These are phyloP conservation scores for Calonectria pseudoreteaudii DNA, from an alignment of 2,329 filamentous ascomycete species.

Conservation along the genomic window DNA sequence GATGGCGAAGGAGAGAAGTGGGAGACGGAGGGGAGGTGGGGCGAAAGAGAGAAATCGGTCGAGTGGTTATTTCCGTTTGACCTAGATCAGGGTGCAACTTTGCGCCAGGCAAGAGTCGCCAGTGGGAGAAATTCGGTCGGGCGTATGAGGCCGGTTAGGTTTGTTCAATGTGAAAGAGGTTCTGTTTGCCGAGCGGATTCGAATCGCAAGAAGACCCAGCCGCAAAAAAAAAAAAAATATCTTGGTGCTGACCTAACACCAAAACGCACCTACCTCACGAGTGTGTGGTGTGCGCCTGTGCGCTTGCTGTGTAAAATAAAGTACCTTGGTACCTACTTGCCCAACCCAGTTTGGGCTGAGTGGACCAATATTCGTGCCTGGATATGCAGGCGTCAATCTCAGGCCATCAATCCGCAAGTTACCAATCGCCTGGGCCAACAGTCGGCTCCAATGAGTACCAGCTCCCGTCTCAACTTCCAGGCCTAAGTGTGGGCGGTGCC, in stretches of 20 bases:
- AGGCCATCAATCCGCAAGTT: not conserved
- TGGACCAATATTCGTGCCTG: not conserved
- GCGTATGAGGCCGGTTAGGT: conserved; percentile 25
- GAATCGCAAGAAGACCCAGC: conserved; percentile 35
- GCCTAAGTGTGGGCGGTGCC: not conserved
- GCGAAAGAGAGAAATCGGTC: conserved; percentile 37
- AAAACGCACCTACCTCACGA: conserved; percentile 5
- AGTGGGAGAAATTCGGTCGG: conserved; percentile 22
- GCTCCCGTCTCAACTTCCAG: not conserved
- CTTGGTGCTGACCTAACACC: conserved; percentile 41
- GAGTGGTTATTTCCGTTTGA: conserved; percentile 43
- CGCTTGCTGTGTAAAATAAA: not conserved
- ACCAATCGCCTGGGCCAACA: conserved; percentile 3
- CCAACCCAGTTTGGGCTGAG: not conserved
- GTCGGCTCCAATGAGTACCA: not conserved
- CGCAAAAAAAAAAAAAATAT: conserved; percentile 44
- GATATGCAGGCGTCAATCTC: not conserved
- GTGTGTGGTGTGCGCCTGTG: conserved; percentile 14
- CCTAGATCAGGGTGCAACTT: conserved; percentile 41
- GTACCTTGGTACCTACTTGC: not conserved
- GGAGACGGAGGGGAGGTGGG: conserved; percentile 36
- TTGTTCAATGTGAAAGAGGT: conserved; percentile 22
- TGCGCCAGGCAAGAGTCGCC: conserved; percentile 54
- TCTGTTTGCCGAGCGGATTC: conserved; percentile 15
- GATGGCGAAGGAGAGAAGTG: conserved; percentile 35